These are phyloP conservation scores for Neodidymelliopsis sp. DNA, from an alignment of 2,329 filamentous ascomycete genomes.

Conservation along the genomic window DNA sequence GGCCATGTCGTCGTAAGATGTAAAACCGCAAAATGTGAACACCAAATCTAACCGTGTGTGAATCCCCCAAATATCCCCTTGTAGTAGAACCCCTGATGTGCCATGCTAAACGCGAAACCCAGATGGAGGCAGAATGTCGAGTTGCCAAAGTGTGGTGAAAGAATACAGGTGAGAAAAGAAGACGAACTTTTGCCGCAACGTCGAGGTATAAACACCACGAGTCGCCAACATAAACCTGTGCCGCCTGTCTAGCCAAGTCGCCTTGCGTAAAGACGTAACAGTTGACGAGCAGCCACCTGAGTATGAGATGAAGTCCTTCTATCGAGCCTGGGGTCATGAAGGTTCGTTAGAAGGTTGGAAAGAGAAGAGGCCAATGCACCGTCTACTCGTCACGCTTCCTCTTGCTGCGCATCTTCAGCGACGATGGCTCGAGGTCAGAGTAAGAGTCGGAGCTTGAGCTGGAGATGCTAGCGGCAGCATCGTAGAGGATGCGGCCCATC, in stretches of 20 bases:
- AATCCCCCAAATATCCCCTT: conserved; percentile 22
- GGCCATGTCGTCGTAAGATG: conserved; percentile 45
- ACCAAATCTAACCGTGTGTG: conserved; percentile 37
- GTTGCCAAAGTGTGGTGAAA: conserved; percentile 33
- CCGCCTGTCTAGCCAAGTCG: conserved; percentile 45
- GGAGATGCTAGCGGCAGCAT: conserved; percentile 48
- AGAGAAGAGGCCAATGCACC: conserved; percentile 24
- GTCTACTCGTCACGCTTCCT: conserved; percentile 71
- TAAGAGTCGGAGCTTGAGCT: conserved; percentile 45
- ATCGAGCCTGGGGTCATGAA: conserved; percentile 44
- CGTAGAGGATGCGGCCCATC: conserved; percentile 50
- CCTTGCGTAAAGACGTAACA: conserved; percentile 43
- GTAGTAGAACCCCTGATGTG: conserved; percentile 29
- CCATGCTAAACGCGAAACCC: conserved; percentile 34
- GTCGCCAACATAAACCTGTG: conserved; percentile 34
- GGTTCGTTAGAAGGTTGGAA: conserved; percentile 42
- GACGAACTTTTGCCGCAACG: conserved; percentile 38
- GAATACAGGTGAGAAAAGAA: conserved; percentile 38
- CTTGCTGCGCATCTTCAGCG: conserved; percentile 71
- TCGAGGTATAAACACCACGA: conserved; percentile 20
- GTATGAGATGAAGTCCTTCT: conserved; percentile 27
- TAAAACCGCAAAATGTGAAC: conserved; percentile 31
- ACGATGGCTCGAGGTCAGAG: conserved; percentile 49
- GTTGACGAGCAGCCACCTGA: conserved; percentile 35
- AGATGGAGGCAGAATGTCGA: conserved; percentile 20